Percentiles rank a stretch among this genome's conserved stretches.
Conservation (phyloP, 192 early-diverging fungal genomes). For the Backusella tuberculispora region DNA sequence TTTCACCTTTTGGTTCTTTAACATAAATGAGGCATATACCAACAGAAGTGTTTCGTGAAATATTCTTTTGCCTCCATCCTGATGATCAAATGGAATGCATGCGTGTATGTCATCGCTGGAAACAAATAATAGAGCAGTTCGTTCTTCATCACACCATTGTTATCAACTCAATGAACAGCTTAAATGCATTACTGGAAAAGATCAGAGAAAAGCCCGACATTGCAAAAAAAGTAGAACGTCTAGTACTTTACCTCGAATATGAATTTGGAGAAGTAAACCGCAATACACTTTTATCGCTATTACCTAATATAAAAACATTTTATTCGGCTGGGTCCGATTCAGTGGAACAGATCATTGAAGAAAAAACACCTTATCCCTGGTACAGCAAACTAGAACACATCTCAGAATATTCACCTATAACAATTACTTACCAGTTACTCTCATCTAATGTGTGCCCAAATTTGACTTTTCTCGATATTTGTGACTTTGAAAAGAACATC, state of each 20-base stretch:
- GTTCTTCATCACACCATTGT: background rate
- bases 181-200: background rate
- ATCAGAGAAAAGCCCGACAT: background rate
- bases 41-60: background rate
- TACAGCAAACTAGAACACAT: background rate
- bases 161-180: background rate
- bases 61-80: background rate
- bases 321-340: slow-evolving; percentile 4
- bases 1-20: no score
- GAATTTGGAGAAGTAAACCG: slow-evolving; percentile 2
- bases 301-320: slow-evolving; percentile 7
- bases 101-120: background rate
- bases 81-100: slow-evolving; percentile 18
- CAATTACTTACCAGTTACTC: background rate
- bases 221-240: background rate
- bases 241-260: background rate
- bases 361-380: background rate
- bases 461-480: background rate
- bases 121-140: background rate
- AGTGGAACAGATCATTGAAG: background rate
- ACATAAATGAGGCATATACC: background rate
- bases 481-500: background rate
- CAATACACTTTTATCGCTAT: background rate
- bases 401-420: background rate
- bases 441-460: background rate